Base-by-base conservation (phyloP, 164 flowering plant species). In the Magnolia officinalis region DNA sequence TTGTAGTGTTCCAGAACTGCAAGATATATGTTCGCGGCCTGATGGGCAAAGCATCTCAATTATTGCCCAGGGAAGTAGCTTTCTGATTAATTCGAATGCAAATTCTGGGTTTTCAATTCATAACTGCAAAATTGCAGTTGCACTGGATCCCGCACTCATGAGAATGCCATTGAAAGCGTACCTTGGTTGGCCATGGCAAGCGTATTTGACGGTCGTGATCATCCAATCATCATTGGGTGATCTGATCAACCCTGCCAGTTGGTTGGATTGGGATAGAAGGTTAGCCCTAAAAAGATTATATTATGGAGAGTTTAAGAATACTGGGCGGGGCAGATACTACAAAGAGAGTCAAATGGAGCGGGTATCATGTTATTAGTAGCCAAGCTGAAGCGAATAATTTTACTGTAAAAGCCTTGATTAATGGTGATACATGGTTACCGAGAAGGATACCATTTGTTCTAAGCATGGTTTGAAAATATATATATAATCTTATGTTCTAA, bases 1-100 rank as follows among this genome's bases (percentile, higher is more conserved):
- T 84, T 24, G 81, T 73, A 21, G 74, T 86, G 20, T 77, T 86
- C 49, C 80, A 80, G 63, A 77, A 68, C 75, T 80, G 80, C 74
- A 80, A 77, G 19, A 65, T 80, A 11, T 76, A 65, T 50, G 82
- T 71, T 1, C 31, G 78, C 80, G 74, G n/a, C 45, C 73, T 75
- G 24, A 7, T 37, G 52, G 64, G 19, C 79, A 80, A 67, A 11
- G 13, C 45, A 76, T 71, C 73, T 72, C 78, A 13, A 29, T 79
- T 13, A 79, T 78, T 5, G 81, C 81, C 21, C 76, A 79, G 45
- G 72, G 61, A 6, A 24, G 81, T 71, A 45, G 75, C 69, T 75
- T 72, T 68, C 81, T 78, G 4, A 26, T 2, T 26, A 26, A 26
- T 26, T 26, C 29, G 29, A 75, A 79, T 14, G 2, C 59, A 52